Base-by-base conservation (phyloP, 768 basidiomycete genomes). In the Suillus hirtellus region DNA sequence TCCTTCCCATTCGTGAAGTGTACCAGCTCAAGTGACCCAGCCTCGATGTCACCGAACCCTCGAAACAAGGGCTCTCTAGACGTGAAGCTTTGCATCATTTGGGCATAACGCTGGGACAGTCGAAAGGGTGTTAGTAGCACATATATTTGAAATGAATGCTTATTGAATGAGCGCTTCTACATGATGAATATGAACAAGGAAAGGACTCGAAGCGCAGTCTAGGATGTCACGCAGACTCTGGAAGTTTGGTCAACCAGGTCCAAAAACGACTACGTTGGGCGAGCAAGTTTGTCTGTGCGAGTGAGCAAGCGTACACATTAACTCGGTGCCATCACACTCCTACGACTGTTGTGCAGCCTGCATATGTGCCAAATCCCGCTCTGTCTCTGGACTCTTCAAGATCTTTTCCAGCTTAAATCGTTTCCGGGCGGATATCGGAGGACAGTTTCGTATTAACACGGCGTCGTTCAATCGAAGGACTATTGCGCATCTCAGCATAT, bases 381-480 rank as follows among this genome's bases (percentile, higher is more conserved):
- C 86, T 17, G 79, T 80, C 70, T 87, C 85, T 8, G 91, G 91
- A 68, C 91, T 92, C 67, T 78, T 81, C 47, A 92, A 68, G 40
- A 94, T 72, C 60, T 77, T 82, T 70, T 92, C 86, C 55, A 94
- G 77, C 58, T 76, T 84, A 79, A 93, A 94, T 37, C 89, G 82
- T 76, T 94, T 94, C 66, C 84, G 79, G 27, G 89, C 89, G 37
- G 92, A 94, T 69, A 91, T 78, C 27, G 91, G 91, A 47, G 87
- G 88, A 73, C 91, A 93, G 69, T 93, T 90, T 63, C 88, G 89
- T 73, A 94, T 93, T 63, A 85, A 75, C 42, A 93, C 91, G 44
- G 84, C 75, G 74, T 94, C 92, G 42, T 89, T 83, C 70, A 83
- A 76, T 27, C 85, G 87, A 55, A 92, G 80, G 67, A 70, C 92